Evolutionary conservation across 352 stramenopile species (phyloP), one percentile per base, ranked within the genome.

Genomic region (Phytophthora sansomeana): DNA sequence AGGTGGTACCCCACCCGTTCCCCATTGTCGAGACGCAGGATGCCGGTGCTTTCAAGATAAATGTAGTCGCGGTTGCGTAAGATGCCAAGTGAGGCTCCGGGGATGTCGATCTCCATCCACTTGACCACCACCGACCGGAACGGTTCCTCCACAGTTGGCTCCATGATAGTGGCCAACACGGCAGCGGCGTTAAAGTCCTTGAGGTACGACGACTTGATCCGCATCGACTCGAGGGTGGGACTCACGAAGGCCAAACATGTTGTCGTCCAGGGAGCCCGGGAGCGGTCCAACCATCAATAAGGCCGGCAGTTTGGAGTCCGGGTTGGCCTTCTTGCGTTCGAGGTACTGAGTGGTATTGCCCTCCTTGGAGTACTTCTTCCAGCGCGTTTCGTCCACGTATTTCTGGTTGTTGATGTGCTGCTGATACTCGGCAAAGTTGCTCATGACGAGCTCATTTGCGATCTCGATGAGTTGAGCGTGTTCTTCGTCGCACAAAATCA

Each of bases 61-160:
- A 69, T 50, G 46, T 66, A 74, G 59, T 74, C 68, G 0, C 68
- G 63, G 36, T 72, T 69, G 7, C 52, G 62, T 4, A 73, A 38
- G 11, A 81, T 56, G 16, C 71, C 69, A 13, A 63, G 43, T 0
- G 63, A 63, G 16, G 58, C 52, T n/a, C 49, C 43, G 5, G 66
- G 72, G 35, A 66, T 62, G 13, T 63, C 68, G 28, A 72, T 65
- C 63, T 80, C 72, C 58, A 80, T 74, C 72, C 67, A 80, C 55
- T 80, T 80, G 33, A 80, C 51, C 17, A 69, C 58, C 6, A 82
- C 48, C 32, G 64, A 65, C 0, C 62, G 69, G 36, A 88, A 87
- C 6, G 80, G 80, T 6, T 83, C 67, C 26, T 82, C 74, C 8
- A 49, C 28, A 2, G 72, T 88, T 14, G 80, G 80, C n/a, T 75